Base-by-base conservation (phyloP, 805 yeast species). In the Yamadazyma paraphyllophila region DNA sequence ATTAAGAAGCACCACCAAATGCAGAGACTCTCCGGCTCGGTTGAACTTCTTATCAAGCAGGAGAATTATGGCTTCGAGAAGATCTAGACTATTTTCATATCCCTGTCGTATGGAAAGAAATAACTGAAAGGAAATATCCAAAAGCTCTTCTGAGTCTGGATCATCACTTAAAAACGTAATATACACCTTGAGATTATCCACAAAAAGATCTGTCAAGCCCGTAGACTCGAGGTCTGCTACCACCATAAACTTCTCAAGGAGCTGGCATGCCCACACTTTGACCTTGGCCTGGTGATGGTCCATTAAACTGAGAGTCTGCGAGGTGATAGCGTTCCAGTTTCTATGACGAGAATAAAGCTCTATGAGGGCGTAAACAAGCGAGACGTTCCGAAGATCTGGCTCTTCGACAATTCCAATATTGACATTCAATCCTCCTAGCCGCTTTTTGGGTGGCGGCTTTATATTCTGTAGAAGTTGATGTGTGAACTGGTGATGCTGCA, bases 221-320 rank as follows among this genome's bases (percentile, higher is more conserved):
- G 69, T 56, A 11, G 36, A n/a, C n/a, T 29, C 31, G 9, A 46
- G 7, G 33, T 45, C 42, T 1, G 31, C 34, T 6, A 29, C 42
- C 2, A 12, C 9, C 4, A 32, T 9, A 10, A 30, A 13, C 24
- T 44, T 25, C 15, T 32, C 32, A 3, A 51, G 44, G 27, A 48
- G 37, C 35, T 43, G 24, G 16, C 49, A 46, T 11, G 53, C 66
- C 40, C 62, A 64, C 1, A 55, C 48, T 44, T 69, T 65, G 38
- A 60, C 53, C 5, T 43, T 31, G 5, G 63, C 60, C 20, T 62
- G 64, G 37, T 63, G 59, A 46, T 67, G 69, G 45, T 67, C 71
- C 33, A 68, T 55, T 6, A 70, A 53, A 38, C 66, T 67, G 14
- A 70, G 56, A 3, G 64, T 52, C 38, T 66, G 67, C 5, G 73